Evolutionary conservation across 169 alveolate genomes (phyloP).

Genomic region (Amoebophrya sp.): DNA sequence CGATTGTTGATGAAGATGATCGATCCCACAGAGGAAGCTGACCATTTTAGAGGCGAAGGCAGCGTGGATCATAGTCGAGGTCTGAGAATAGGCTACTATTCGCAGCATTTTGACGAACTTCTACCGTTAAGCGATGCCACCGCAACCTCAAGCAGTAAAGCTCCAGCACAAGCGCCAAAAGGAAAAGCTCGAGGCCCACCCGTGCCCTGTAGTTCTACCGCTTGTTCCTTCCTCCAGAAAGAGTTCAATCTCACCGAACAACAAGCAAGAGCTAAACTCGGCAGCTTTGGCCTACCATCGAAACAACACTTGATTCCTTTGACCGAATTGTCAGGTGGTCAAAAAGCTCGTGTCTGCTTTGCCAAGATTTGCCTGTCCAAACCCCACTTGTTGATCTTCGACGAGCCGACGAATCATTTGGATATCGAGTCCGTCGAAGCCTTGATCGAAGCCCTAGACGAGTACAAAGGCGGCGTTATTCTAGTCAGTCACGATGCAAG

Average conservation of each 20-base stretch:
- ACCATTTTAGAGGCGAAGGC: too few relatives aligned
- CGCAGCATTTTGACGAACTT: conserved; percentile 83
- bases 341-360: conserved; percentile 85
- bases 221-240: not conserved
- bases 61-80: conserved; percentile 74
- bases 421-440: not conserved
- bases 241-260: not conserved
- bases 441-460: not conserved
- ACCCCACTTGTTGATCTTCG: conserved; percentile 85
- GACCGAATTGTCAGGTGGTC: conserved; percentile 82
- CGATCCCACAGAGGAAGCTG: too few relatives aligned
- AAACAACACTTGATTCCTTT: not conserved
- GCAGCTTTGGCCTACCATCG: conserved; percentile 6
- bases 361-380: conserved; percentile 83
- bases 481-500: conserved; percentile 32
- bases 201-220: too few relatives aligned
- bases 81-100: conserved; percentile 80
- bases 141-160: too few relatives aligned
- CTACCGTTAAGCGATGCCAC: not conserved
- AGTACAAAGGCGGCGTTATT: conserved; percentile 5
- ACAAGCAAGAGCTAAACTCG: not conserved
- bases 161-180: too few relatives aligned
- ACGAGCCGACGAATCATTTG: conserved; percentile 56
- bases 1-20: conserved; percentile 75
- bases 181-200: too few relatives aligned